Evolutionary conservation across 768 basidiomycete species (phyloP), one percentile per base, ranked within the genome.

Genomic region (Amanita pseudoporphyria): DNA sequence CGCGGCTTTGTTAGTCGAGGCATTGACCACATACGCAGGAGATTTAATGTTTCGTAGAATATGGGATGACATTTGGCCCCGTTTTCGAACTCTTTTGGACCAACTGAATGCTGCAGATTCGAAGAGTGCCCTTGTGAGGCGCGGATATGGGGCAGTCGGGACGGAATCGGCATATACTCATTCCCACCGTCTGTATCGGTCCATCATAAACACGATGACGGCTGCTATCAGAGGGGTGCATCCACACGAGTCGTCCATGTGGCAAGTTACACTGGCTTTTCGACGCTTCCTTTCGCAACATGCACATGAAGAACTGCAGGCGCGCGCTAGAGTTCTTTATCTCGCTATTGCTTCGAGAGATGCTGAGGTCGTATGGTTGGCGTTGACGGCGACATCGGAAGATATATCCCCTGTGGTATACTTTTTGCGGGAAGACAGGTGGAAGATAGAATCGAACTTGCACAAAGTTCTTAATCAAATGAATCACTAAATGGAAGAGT

Each of bases 61-160:
- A 28, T 86, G 93, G 79, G 90, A 96, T 55, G 88, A 97, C 54
- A 76, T 92, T 16, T 98, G 95, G 94, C 95, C 95, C 1, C 78
- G 75, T 36, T 88, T 95, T 60, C 70, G 67, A 33, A 58, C 54
- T 7, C 71, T 96, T 51, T 65, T 97, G 33, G 64, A 62, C 2
- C 70, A 67, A 16, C 72, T 92, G 18, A 78, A 82, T 49, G 64
- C 62, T n/a, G 79, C 73, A 7, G 90, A 95, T 55, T 61, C 71
- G 35, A 66, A 69, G 14, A 89, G 67, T 45, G 89, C 92, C 0
- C 68, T 95, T 35, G 67, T 79, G 22, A 73, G 79, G 38, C 71
- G 82, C 3, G 76, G 72, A 9, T 56, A 53, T 5, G 72, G 70
- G 10, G 69, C 64, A 2, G 70, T 82, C 12, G 79, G 82, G 7